These are phyloP conservation scores for Amoebophrya sp. DNA, from an alignment of 169 alveolate genomes.

Conservation along the genomic window DNA sequence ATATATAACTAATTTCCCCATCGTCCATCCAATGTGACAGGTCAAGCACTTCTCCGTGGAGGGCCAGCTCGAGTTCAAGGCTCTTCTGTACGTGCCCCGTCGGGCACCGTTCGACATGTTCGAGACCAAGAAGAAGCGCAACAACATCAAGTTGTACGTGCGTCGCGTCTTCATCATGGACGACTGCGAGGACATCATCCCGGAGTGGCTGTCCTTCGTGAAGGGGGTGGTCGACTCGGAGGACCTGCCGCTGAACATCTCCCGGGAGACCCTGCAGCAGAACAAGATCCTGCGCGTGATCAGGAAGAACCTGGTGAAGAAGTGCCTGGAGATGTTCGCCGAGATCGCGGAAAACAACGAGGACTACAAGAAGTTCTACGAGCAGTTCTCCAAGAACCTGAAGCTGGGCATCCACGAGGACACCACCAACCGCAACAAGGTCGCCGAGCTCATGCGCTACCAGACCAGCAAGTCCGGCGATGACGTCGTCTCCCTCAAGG, in stretches of 20 bases:
- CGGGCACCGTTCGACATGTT: conserved; percentile 99
- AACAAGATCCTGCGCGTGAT: conserved; percentile 95
- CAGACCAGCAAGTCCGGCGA: conserved; percentile 97
- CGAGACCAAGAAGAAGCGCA: conserved; percentile 95
- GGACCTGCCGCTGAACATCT: conserved; percentile 96
- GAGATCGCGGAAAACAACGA: conserved; percentile 97
- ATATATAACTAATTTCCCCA: too few relatives aligned
- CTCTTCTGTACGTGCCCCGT: conserved; percentile 94
- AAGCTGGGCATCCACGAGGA: conserved; percentile 98
- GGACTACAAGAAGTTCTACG: conserved; percentile 98
- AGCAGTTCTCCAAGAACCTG: conserved; percentile 96
- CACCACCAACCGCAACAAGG: conserved; percentile 86
- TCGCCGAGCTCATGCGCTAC: conserved; percentile 91
- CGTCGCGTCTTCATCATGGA: conserved; percentile 99
- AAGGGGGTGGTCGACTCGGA: conserved; percentile 99
- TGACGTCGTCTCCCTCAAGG: conserved; percentile 89
- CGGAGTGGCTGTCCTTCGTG: conserved; percentile 96
- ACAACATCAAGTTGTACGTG: conserved; percentile 95
- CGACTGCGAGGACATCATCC: conserved; percentile 98
- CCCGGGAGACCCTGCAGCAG: conserved; percentile 96
- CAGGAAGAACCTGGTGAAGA: conserved; percentile 92
- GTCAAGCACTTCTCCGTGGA: conserved; percentile 96
- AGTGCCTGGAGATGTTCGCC: conserved; percentile 92
- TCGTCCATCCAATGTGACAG: too few relatives aligned
- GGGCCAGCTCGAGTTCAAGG: conserved; percentile 93